Evolutionary conservation across 441 rosid genomes (phyloP).

Genomic region (Aquilaria agallochum): DNA sequence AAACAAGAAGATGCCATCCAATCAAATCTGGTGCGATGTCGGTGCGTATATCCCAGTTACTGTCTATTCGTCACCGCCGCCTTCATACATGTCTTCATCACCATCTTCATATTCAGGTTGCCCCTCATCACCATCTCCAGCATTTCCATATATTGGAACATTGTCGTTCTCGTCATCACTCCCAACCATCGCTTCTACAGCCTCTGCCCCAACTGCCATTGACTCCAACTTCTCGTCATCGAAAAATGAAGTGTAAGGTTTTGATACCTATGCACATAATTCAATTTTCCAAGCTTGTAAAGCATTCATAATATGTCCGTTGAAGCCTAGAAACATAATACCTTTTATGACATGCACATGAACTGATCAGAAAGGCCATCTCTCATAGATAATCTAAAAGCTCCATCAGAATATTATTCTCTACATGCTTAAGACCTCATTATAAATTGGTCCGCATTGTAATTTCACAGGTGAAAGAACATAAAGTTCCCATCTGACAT

Average conservation of each 20-base stretch:
- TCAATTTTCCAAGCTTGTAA: constrained; percentile 6
- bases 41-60: too few relatives aligned
- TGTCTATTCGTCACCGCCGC: constrained; percentile 21
- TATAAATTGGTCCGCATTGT: neutral
- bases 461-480: too few relatives aligned
- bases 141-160: neutral
- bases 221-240: constrained; percentile 51
- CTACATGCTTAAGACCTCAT: neutral
- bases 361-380: neutral
- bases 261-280: constrained; percentile 52
- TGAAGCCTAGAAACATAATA: neutral
- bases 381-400: neutral
- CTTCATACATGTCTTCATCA: constrained; percentile 31
- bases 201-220: constrained; percentile 30
- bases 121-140: constrained; percentile 31
- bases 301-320: neutral
- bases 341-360: too few relatives aligned
- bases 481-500: neutral
- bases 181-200: constrained; percentile 17
- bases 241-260: constrained; percentile 65
- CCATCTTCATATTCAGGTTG: constrained; percentile 33
- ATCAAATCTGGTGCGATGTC: too few relatives aligned
- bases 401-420: neutral
- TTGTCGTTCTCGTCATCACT: constrained; percentile 32
- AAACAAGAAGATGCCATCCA: too few relatives aligned